Conservation (phyloP, 208 protist species). For the Lotmaria passim region DNA sequence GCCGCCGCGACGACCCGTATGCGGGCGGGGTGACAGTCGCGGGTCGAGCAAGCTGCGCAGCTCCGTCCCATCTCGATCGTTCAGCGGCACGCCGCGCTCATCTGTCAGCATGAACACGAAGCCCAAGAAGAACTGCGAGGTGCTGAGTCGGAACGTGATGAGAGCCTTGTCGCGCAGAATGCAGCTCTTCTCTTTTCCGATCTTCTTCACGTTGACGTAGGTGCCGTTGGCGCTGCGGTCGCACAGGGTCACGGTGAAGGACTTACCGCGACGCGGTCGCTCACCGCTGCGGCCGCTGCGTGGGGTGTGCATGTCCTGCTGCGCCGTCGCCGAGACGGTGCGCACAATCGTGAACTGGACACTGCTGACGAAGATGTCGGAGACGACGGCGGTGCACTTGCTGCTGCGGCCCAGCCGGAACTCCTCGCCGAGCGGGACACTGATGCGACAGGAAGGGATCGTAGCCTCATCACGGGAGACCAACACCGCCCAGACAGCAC, state of each 20-base stretch:
- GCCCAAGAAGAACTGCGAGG: slow-evolving; percentile 85
- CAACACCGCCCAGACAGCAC: slow-evolving; percentile 73
- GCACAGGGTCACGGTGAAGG: slow-evolving; percentile 50
- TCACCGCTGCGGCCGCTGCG: slow-evolving; percentile 29
- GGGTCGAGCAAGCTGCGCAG: slow-evolving; percentile 28
- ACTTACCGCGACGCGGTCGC: slow-evolving; percentile 21
- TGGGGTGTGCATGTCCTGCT: slow-evolving; percentile 21
- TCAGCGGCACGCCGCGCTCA: slow-evolving; percentile 61
- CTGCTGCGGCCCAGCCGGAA: slow-evolving; percentile 89
- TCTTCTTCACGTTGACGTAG: slow-evolving; percentile 88
- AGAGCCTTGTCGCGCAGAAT: slow-evolving; percentile 74
- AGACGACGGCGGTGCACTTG: slow-evolving; percentile 72
- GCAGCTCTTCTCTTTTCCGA: slow-evolving; percentile 79
- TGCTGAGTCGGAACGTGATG: slow-evolving; percentile 87
- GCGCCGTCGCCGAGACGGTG: slow-evolving; percentile 28
- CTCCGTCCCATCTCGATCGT: slow-evolving; percentile 21
- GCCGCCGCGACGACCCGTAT: slow-evolving; percentile 24
- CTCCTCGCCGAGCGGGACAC: slow-evolving; percentile 46
- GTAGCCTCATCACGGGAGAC: slow-evolving; percentile 76
- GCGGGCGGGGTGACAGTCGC: slow-evolving; percentile 24
- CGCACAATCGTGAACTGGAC: slow-evolving; percentile 84
- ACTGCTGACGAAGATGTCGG: slow-evolving; percentile 84
- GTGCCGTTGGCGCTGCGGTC: slow-evolving; percentile 89
- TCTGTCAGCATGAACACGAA: slow-evolving; percentile 87
- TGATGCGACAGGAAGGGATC: slow-evolving; percentile 73